Evolutionary conservation across 1,284 basidiomycete genomes (phyloP).

Genomic region (Boletus putidus): DNA sequence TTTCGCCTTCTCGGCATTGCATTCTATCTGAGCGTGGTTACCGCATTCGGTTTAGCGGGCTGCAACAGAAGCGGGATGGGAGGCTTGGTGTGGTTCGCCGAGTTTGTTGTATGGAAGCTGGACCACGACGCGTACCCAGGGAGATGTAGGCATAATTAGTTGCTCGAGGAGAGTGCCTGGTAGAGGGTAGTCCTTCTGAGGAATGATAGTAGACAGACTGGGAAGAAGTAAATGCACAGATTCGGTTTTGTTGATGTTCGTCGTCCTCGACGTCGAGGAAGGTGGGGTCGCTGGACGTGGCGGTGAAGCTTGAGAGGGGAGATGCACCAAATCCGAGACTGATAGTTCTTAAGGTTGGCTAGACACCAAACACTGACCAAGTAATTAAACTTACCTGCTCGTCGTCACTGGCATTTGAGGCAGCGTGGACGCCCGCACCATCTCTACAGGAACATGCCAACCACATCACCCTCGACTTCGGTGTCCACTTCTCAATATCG

Average conservation of each 20-base stretch:
- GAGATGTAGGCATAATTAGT: conserved; percentile 33
- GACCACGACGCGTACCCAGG: conserved; percentile 66
- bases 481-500: too few relatives aligned
- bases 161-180: conserved; percentile 34
- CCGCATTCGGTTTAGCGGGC: conserved; percentile 22
- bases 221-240: conserved; percentile 27
- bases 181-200: not conserved
- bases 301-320: not conserved
- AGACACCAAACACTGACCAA: conserved; percentile 1
- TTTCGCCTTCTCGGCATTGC: conserved; percentile 77
- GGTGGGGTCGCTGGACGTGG: conserved; percentile 18
- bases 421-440: not conserved
- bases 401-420: not conserved
- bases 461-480: too few relatives aligned
- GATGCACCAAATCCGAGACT: conserved; percentile 20
- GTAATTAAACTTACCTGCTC: not conserved
- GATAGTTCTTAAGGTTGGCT: conserved; percentile 4
- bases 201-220: not conserved
- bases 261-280: conserved; percentile 41
- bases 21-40: conserved; percentile 59
- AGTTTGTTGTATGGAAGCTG: conserved; percentile 74
- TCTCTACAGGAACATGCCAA: conserved; percentile 4
- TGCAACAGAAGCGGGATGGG: conserved; percentile 34
- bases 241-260: conserved; percentile 35
- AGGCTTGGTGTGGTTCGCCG: conserved; percentile 63